Evolutionary conservation across 305 asterid species (phyloP).

Genomic region (Ilex paraguariensis): DNA sequence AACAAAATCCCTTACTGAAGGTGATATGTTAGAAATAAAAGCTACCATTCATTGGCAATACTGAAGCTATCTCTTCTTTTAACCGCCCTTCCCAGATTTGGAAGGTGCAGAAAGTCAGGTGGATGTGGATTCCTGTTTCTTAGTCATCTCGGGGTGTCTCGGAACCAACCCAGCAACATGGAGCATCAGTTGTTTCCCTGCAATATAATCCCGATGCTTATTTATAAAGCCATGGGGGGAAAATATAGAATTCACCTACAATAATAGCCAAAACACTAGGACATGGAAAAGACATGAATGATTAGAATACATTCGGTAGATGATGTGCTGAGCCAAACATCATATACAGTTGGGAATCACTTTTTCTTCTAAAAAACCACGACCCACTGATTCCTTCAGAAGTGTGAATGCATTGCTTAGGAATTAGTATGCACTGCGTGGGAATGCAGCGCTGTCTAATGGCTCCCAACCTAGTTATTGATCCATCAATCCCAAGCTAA

Average conservation of each 20-base stretch:
- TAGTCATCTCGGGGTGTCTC: conserved; percentile 75
- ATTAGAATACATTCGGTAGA: no score
- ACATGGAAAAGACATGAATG: no score
- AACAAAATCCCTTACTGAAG: not conserved
- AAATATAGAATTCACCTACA: no score
- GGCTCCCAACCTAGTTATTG: no score
- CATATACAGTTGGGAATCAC: not conserved
- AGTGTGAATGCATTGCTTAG: no score
- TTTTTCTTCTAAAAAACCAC: not conserved
- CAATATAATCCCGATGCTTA: conserved; percentile 6
- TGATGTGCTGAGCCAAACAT: not conserved
- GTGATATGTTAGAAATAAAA: no score
- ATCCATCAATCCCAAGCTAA: no score
- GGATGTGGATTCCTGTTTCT: conserved; percentile 64
- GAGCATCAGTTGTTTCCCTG: conserved; percentile 80
- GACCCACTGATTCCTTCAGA: no score
- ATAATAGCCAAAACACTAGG: no score
- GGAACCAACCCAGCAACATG: conserved; percentile 82
- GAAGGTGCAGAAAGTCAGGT: conserved; percentile 50
- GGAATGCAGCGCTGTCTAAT: no score
- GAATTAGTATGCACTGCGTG: no score
- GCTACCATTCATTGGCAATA: not conserved
- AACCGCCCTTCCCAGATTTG: conserved; percentile 81
- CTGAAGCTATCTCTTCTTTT: conserved; percentile 56
- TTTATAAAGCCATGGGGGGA: not conserved